phyloP scores from a whole-genome alignment of 176 grass and related monocot species.

The Elymus sibiricus region DNA sequence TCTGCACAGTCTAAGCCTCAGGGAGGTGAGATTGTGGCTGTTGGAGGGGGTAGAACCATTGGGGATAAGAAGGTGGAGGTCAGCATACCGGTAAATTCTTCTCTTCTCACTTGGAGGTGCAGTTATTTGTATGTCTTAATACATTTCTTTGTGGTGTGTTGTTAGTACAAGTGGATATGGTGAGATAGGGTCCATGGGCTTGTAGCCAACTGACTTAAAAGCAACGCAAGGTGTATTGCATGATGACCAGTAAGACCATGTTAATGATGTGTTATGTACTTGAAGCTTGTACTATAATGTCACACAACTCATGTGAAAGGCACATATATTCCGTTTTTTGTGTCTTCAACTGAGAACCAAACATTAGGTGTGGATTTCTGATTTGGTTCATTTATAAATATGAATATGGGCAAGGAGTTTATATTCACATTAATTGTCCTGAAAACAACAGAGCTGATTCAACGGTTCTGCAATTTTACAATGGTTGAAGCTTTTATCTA shows the following conservation, averaged over 20 bases:
- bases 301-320: not conserved
- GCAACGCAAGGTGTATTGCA: not conserved
- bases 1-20: constrained; percentile 73
- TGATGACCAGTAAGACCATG: not conserved
- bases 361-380: not conserved
- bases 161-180: not conserved
- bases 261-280: not conserved
- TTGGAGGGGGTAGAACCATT: constrained; percentile 67
- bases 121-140: not conserved
- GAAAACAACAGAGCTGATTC: not conserved
- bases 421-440: not conserved
- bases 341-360: not conserved
- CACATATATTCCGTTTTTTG: not conserved
- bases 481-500: not conserved
- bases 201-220: not conserved
- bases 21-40: constrained; percentile 72
- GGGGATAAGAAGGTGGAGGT: constrained; percentile 73
- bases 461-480: not conserved
- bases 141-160: not conserved
- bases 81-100: constrained; percentile 47
- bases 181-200: not conserved
- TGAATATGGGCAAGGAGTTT: not conserved
- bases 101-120: not conserved
- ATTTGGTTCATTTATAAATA: not conserved
- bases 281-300: not conserved